Base-by-base conservation (phyloP, 345 rosid species). In the Bretschneidera sinensis region DNA sequence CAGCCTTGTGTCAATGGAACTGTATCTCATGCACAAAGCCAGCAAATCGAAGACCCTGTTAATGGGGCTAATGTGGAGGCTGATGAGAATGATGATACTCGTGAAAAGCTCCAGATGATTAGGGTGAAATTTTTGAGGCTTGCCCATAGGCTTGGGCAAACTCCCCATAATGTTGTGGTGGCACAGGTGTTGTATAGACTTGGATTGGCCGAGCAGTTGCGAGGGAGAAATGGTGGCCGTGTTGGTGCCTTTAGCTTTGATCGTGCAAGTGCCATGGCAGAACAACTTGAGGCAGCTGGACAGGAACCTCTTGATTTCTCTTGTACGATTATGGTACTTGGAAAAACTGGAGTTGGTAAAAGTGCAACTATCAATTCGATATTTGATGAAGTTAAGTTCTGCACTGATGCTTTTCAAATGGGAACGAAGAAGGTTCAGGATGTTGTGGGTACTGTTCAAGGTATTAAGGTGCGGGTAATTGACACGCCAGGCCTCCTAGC, bases 231-330 rank as follows among this genome's bases (percentile, higher is more conserved):
- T 71, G 99, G 99, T 19, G 91, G 97, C 19, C 96, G 97, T 57
- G 99, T 95, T 76, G 97, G 97, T 78, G 95, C 96, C 55, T 94
- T 86, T 62, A 88, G 99, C 73, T 95, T 91, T 71, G 99, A 95
- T 76, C 95, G 97, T 60, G 99, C 99, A 7, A 95, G 97, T 75
- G 91, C 99, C 54, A 83, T 88, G 95, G 99, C 96, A 33, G 99
- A 85, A 76, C 94, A 91, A 80, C 95, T 91, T 39, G 99, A 95
- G 79, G 91, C 91, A 17, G 84, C 89, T 51, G 95, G 95, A 56
- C 95, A 82, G 77, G 97, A 88, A 61, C 89, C 97, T 33, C 96
- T 95, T 75, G 94, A 95, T 80, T 91, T 91, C 79, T 88, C 99
- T 55, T 95, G 99, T 78, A 95, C 99, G 9, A 91, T 95, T 55